Evolutionary conservation across 768 basidiomycete genomes (phyloP).

Genomic region (Russula vinacea): DNA sequence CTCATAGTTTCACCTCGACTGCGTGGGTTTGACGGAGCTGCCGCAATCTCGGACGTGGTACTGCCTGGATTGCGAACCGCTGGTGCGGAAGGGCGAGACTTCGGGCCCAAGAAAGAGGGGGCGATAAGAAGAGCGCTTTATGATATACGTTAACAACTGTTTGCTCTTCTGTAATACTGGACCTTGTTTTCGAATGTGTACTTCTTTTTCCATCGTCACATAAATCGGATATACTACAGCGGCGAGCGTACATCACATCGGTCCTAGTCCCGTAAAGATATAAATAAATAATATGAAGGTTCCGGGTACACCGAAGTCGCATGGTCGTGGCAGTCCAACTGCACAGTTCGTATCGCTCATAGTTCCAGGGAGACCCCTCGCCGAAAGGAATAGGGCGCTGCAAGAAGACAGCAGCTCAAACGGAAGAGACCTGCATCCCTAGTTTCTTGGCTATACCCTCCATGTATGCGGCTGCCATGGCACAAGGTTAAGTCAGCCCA

Average conservation of each 20-base stretch:
- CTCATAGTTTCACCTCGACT: slow-evolving; percentile 67
- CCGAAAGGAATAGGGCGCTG: neutral
- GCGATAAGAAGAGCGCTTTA: slow-evolving; percentile 28
- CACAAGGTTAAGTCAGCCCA: neutral
- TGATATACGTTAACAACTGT: neutral
- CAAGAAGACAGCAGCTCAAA: slow-evolving; percentile 4
- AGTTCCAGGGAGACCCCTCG: no score
- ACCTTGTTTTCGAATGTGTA: slow-evolving; percentile 4
- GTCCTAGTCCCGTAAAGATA: neutral
- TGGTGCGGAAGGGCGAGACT: slow-evolving; percentile 35
- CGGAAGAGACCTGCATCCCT: slow-evolving; percentile 47
- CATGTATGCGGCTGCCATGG: slow-evolving; percentile 71
- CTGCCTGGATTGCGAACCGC: slow-evolving; percentile 57
- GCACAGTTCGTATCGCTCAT: neutral
- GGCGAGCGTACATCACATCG: neutral
- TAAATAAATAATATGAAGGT: neutral
- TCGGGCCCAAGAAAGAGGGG: slow-evolving; percentile 34
- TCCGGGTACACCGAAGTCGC: neutral
- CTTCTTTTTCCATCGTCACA: neutral
- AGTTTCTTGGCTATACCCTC: slow-evolving; percentile 80
- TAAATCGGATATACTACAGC: neutral
- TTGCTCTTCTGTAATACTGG: slow-evolving; percentile 5
- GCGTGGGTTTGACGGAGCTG: slow-evolving; percentile 56
- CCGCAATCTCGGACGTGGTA: slow-evolving; percentile 63
- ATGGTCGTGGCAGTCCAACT: no score